These are phyloP conservation scores for Edaphochlamys debaryana DNA, from an alignment of 139 green algal genomes.

Conservation along the genomic window DNA sequence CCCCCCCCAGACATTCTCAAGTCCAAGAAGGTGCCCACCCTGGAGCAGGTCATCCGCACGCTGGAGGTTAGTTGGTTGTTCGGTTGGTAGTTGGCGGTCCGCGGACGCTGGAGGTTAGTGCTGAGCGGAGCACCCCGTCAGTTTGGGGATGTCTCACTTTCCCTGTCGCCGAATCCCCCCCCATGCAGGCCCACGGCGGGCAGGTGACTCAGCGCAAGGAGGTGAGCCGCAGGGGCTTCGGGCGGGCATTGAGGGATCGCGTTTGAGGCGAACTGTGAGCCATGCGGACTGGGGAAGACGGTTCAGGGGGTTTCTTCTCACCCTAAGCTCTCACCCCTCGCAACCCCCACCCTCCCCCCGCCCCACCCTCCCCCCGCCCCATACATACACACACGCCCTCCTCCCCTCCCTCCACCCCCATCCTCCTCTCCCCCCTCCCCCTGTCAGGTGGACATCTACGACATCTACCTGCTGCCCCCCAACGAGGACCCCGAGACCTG, in stretches of 20 bases:
- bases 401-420: neutral
- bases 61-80: constrained; percentile 65
- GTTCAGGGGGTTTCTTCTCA: no score
- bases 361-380: neutral
- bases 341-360: neutral
- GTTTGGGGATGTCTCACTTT: no score
- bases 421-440: neutral
- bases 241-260: no score
- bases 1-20: constrained; percentile 99
- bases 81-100: no score
- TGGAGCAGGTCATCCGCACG: constrained; percentile 59
- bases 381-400: neutral
- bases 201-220: neutral
- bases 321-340: no score
- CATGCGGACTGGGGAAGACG: no score
- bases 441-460: constrained; percentile 39
- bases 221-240: no score
- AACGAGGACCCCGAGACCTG: constrained; percentile 95
- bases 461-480: constrained; percentile 72
- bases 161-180: no score
- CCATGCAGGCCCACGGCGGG: neutral
- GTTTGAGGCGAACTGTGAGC: no score
- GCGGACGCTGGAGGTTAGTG: no score
- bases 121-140: no score
- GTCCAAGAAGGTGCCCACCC: constrained; percentile 58